A percentile compares a stretch with the other conserved stretches of the same genome.
Evolutionary conservation across 2,329 filamentous ascomycete species (phyloP).

Genomic region (Blastomyces silverae): DNA sequence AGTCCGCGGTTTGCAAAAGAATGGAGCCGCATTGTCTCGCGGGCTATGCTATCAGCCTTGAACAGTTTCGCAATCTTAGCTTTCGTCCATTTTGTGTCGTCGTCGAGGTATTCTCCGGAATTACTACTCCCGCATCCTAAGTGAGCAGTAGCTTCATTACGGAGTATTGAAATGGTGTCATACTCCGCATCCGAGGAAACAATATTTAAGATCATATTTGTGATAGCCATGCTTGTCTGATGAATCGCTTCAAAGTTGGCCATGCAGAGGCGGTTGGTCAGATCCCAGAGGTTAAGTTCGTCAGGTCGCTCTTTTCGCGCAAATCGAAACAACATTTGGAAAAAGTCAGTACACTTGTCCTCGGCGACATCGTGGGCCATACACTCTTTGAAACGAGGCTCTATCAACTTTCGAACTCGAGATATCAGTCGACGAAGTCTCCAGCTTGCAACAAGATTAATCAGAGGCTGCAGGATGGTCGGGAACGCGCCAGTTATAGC

Average conservation of each 20-base stretch:
- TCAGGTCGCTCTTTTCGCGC: neutral
- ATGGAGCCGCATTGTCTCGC: slow-evolving; percentile 1
- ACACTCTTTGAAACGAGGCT: neutral
- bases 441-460: neutral
- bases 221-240: neutral
- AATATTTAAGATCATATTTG: neutral
- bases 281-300: neutral
- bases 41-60: neutral
- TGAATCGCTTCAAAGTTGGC: slow-evolving; percentile 2
- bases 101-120: neutral
- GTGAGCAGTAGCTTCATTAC: neutral
- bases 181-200: neutral
- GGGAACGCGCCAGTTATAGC: neutral
- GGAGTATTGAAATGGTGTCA: slow-evolving; percentile 3
- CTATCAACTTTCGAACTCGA: neutral
- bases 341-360: neutral
- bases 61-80: neutral
- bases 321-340: neutral
- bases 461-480: neutral
- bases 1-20: slow-evolving; percentile 2
- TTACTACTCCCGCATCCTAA: neutral
- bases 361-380: neutral
- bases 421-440: neutral
- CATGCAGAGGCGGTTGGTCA: neutral
- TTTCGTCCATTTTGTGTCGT: neutral